Base-by-base conservation (phyloP, 768 basidiomycete species). In the Trametes gibbosa region DNA sequence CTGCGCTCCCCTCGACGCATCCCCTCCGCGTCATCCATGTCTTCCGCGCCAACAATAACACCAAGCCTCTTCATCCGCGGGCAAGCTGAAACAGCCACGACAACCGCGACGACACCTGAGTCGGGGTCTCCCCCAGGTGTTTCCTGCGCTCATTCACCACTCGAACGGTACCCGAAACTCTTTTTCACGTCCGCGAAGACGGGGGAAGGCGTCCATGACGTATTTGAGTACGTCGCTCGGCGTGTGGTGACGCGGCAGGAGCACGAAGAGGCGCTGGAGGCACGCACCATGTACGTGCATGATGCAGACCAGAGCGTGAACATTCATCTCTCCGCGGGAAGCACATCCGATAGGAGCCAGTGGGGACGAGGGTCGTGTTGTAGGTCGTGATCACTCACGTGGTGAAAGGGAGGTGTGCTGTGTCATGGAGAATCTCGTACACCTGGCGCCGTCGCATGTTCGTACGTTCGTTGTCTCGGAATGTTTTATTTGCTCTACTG, bases 141-240 rank as follows among this genome's bases (percentile, higher is more conserved):
- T n/a, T 48, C 58, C 24, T 65, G 12, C 23, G 56, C 52, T 1
- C 43, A 41, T 5, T 62, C 62, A 32, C 66, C 69, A n/a, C 80
- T 76, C 0, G 84, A 83, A 29, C 75, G 70, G 1, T 81, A 86
- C 3, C 85, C 89, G 0, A 82, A 77, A 69, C 73, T 91, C 12
- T 89, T 91, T 70, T 86, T 88, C 67, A 83, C 88, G 6, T 89
- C 86, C 0, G 90, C 91, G 2, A 90, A 90, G 72, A 90, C 87
- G 4, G 91, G 91, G 0, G 79, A 82, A 35, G 85, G 87, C 8
- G 88, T 92, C 0, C 50, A 68, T 1, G 86, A 85, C 0, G 85
- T 90, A n/a, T 93, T 92, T 66, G 86, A 83, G 68, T 91, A 91
- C 65, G 77, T 93, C 41, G 87, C 84, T 4, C 67, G 72, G 49